Conservation (phyloP, 169 alveolate genomes). For the Fabrea salina region DNA sequence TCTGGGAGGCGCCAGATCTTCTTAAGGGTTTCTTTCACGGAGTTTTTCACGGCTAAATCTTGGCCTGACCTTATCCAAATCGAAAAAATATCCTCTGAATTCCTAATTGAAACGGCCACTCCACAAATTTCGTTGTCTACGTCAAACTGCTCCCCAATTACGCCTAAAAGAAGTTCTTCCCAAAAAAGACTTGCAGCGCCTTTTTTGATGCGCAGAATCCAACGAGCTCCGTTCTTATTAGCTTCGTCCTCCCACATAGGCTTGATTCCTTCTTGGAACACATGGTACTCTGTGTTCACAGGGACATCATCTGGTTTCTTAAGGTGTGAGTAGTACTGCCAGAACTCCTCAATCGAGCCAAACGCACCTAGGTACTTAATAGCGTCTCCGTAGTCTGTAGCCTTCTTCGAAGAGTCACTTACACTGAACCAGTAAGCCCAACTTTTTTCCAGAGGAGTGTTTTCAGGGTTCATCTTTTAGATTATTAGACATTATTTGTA, state of each 20-base stretch:
- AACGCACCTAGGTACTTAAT: conserved; percentile 56
- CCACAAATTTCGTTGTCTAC: conserved; percentile 46
- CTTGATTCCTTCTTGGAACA: conserved; percentile 59
- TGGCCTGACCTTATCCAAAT: conserved; percentile 49
- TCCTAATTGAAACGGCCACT: conserved; percentile 32
- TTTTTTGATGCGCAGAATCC: conserved; percentile 58
- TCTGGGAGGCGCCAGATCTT: conserved; percentile 25
- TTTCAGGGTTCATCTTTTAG: not conserved
- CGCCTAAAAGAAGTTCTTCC: conserved; percentile 65
- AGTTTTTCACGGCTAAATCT: conserved; percentile 28
- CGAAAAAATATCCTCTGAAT: conserved; percentile 42
- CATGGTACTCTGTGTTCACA: conserved; percentile 61
- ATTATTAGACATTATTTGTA: too few relatives aligned
- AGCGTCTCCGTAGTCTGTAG: conserved; percentile 40
- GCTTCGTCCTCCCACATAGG: conserved; percentile 82
- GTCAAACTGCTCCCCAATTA: conserved; percentile 60
- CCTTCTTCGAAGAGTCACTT: not conserved
- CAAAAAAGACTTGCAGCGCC: conserved; percentile 60
- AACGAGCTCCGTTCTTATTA: conserved; percentile 73
- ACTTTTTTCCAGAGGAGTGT: conserved; percentile 27
- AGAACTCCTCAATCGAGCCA: conserved; percentile 68
- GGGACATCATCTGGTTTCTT: conserved; percentile 65
- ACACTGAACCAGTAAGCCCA: conserved; percentile 23
- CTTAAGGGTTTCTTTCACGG: conserved; percentile 27
- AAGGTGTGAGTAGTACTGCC: conserved; percentile 67